These are phyloP conservation scores for Apiosordaria backusii DNA, from an alignment of 495 filamentous ascomycete genomes.

Conservation along the genomic window DNA sequence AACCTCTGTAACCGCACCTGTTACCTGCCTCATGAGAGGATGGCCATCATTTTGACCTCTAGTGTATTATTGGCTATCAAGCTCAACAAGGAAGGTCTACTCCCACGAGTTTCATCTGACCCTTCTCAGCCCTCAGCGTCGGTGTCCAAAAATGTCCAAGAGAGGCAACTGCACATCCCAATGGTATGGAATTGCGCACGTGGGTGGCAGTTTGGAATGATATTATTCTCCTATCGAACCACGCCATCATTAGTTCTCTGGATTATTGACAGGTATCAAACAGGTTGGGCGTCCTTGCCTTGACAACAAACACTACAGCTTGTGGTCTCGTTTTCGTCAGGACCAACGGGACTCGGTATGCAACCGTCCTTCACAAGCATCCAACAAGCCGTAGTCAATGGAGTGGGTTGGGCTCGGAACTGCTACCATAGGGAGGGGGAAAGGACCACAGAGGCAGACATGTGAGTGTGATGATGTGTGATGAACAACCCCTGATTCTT, in stretches of 20 bases:
- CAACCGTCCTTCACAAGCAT: neutral
- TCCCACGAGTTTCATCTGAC: neutral
- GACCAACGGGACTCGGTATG: neutral
- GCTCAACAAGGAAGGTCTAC: neutral
- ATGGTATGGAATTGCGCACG: neutral
- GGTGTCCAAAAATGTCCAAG: neutral
- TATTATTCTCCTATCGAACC: neutral
- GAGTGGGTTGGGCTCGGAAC: neutral
- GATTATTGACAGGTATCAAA: neutral
- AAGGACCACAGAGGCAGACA: neutral
- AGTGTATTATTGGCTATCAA: neutral
- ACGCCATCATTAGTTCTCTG: neutral
- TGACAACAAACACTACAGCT: neutral
- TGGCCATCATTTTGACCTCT: neutral
- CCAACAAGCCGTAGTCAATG: no score
- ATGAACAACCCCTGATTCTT: neutral
- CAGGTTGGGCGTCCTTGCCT: neutral
- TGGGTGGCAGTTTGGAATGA: neutral
- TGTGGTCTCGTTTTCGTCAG: neutral
- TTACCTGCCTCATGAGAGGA: neutral
- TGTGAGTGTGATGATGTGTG: neutral
- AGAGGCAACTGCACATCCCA: neutral
- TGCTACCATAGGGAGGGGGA: neutral
- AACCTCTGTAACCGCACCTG: neutral
- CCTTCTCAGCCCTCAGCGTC: neutral